Evolutionary conservation across 129 eudicot genomes (phyloP), one percentile per base, ranked within the genome.

Genomic region (Flaveria robusta): DNA sequence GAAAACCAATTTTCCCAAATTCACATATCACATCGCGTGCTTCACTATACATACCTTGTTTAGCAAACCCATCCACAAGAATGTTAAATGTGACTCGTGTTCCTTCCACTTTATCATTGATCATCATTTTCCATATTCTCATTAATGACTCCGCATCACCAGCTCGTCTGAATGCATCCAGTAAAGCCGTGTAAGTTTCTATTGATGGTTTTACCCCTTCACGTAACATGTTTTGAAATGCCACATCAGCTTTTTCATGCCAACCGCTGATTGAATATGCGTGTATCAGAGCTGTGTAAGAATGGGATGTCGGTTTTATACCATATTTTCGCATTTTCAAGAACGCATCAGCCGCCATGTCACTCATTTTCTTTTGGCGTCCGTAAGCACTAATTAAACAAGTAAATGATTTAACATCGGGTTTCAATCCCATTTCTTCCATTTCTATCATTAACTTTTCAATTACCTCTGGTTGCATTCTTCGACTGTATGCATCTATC

Each of bases 111-210:
- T 87, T 94, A n/a, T 91, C 86, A 15, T 59, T 83, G n/a, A 89
- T 88, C 97, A 94, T 94, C 84, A 81, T 85, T 82, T 91, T 91
- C 98, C 98, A 94, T 29, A 87, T 86, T 72, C 74, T 67, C 96
- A 79, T 86, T 15, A 94, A 77, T 19, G 86, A 82, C 80, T 83
- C 74, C 12, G 98, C 75, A 73, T 94, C 97, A 58, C 98, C 98
- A 34, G 93, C 91, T 13, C 98, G 91, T 45, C 98, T 85, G 76
- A 81, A 88, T 20, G 96, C 96, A 71, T 91, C 97, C 10, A 94
- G 88, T 24, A 94, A 81, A 27, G 98, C 88, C 6, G 97, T 94
- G 81, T 91, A 94, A 4, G 98, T 94, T 83, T 94, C 91, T 16
- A 91, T 80, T 4, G 96, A 83, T 11, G 98, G 97, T 74, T 75